Base-by-base conservation (phyloP, 208 protist species). In the Endotrypanum monterogeii region DNA sequence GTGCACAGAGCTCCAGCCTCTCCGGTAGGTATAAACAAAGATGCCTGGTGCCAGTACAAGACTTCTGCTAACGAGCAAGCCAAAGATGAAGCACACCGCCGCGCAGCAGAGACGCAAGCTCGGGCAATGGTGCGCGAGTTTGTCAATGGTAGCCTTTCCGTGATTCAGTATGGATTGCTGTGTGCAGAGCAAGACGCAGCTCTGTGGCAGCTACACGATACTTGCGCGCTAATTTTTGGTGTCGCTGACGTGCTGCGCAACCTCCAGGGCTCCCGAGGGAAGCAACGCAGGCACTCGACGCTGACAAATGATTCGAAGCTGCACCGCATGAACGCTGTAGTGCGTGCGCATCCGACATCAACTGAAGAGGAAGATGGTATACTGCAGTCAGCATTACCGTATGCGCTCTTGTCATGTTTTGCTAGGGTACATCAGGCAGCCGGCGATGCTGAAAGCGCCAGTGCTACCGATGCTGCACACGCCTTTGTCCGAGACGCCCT, bases 91-190 rank as follows among this genome's bases (percentile, higher is more conserved):
- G 20, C 28, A 16, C 46, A 57, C 48, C 37, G 20, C 58, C 23
- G 55, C 39, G 62, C 39, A 16, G 78, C 73, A 0, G 73, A 78
- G 30, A 23, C 12, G 32, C 61, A 57, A 18, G 32, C 67, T 32
- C 61, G 66, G 3, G 58, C 69, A 50, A 39, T 73, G 35, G 75
- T 84, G 51, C 67, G 41, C 23, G 46, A 25, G 41, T 92, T 92
- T 78, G 68, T 86, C 2, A 79, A 78, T 44, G 80, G 83, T 32
- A 82, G 80, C 63, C 41, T 92, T 23, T 61, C 87, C n/a, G 61
- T 83, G 30, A 39, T 82, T 4, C 82, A 83, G 41, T 92, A 89
- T 60, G 87, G 76, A 9, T 56, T 80, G 23, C 63, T 80, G 12
- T 75, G 76, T 35, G 76, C 70, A 4, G 70, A 73, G 56, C 70